phyloP scores from a whole-genome alignment of 2,329 filamentous ascomycete species.

The Knoxdaviesia capensis region DNA sequence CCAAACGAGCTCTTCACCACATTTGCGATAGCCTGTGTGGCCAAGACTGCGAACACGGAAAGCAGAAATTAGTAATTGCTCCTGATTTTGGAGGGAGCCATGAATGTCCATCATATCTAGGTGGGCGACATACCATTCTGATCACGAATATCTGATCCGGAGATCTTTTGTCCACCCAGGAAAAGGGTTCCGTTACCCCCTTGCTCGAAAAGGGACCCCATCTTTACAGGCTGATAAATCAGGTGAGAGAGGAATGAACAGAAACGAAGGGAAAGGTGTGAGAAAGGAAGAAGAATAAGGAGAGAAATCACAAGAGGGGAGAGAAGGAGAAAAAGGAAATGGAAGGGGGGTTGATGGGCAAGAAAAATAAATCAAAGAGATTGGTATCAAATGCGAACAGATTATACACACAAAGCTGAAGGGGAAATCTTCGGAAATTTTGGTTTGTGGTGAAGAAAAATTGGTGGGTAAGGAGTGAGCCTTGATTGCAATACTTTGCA shows the following conservation, averaged over 20 bases:
- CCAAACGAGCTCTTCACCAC: slow-evolving; percentile 98
- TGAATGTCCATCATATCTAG: background rate
- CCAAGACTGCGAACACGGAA: slow-evolving; percentile 41
- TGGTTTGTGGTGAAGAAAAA: no score
- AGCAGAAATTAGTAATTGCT: slow-evolving; percentile 3
- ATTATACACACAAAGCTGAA: no score
- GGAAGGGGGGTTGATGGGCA: background rate
- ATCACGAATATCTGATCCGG: slow-evolving; percentile 86
- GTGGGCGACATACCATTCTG: slow-evolving; percentile 52
- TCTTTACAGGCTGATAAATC: slow-evolving; percentile 17
- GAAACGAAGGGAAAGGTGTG: background rate
- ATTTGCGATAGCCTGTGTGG: slow-evolving; percentile 94
- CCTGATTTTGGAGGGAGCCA: background rate
- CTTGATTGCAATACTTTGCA: no score
- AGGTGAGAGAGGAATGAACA: background rate
- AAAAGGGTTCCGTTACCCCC: slow-evolving; percentile 91
- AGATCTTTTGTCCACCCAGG: slow-evolving; percentile 93
- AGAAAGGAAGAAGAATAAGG: background rate
- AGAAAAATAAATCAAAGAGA: slow-evolving; percentile 1
- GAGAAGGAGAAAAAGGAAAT: background rate
- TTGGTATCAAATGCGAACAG: no score
- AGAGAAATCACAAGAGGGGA: slow-evolving; percentile 3
- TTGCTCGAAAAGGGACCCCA: slow-evolving; percentile 94
- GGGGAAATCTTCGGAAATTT: no score
- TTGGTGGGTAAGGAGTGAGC: no score